Evolutionary conservation across 2,329 filamentous ascomycete genomes (phyloP).

Genomic region (Aspergillus spinulosporus): DNA sequence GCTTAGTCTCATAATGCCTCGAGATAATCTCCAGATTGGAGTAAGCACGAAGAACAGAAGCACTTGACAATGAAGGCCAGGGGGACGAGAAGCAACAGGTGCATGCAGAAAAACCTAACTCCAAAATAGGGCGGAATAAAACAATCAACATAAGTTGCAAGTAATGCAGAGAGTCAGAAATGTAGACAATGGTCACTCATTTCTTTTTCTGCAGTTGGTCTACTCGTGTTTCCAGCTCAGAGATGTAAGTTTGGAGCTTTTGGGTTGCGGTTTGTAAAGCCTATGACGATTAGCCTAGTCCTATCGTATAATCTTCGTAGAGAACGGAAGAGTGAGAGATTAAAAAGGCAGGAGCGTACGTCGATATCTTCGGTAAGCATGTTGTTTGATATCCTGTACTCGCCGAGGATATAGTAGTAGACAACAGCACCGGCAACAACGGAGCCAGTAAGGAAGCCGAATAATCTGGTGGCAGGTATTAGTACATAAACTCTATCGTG

Average conservation of each 20-base stretch:
- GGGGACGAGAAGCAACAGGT: neutral
- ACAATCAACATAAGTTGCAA: conserved; percentile 6
- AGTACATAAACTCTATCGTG: neutral
- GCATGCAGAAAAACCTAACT: neutral
- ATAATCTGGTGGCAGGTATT: conserved; percentile 59
- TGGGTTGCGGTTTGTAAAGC: conserved; percentile 84
- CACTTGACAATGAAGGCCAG: too few relatives aligned
- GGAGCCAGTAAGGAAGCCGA: conserved; percentile 87
- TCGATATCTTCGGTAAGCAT: conserved; percentile 94
- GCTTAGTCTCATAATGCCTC: neutral
- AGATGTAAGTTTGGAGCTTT: conserved; percentile 80
- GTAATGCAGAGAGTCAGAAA: conserved; percentile 3
- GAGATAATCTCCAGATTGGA: neutral
- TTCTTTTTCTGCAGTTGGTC: conserved; percentile 69
- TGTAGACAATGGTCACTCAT: conserved; percentile 33
- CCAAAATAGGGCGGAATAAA: conserved; percentile 4
- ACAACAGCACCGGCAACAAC: conserved; percentile 75
- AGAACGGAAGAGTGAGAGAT: neutral
- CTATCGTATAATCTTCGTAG: neutral
- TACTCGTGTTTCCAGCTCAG: conserved; percentile 77
- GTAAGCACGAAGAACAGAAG: neutral
- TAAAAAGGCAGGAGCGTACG: conserved; percentile 59
- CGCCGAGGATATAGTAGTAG: conserved; percentile 89
- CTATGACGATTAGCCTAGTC: conserved; percentile 47
- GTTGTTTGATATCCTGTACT: conserved; percentile 92